Conservation (phyloP, 345 rosid genomes). For the Eucalyptus brandiana region DNA sequence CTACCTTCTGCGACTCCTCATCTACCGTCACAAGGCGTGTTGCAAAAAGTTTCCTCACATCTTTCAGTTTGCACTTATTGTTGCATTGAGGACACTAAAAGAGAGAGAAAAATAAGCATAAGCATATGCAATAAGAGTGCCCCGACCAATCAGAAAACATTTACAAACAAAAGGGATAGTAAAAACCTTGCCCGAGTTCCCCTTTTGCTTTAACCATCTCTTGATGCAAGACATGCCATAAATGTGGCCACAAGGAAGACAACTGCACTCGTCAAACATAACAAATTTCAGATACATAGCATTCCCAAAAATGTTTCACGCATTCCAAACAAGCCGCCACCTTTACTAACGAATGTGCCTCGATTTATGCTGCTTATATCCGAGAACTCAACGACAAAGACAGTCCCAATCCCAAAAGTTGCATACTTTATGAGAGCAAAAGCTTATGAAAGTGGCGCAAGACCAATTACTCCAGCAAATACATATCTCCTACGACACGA, state of each 20-base stretch:
- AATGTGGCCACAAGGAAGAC: conserved; percentile 91
- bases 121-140: not conserved
- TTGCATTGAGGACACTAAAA: conserved; percentile 89
- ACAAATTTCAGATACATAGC: not conserved
- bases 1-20: conserved; percentile 63
- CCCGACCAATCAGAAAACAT: not conserved
- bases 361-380: not conserved
- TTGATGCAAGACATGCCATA: conserved; percentile 75
- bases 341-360: not conserved
- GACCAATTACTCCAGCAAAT: not conserved
- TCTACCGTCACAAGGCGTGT: conserved; percentile 66
- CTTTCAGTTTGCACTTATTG: conserved; percentile 35
- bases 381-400: not conserved
- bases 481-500: not conserved
- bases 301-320: not conserved
- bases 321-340: not conserved
- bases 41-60: conserved; percentile 63
- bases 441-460: not conserved
- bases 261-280: conserved; percentile 23
- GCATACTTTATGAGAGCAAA: not conserved
- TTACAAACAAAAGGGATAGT: not conserved
- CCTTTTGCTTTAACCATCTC: conserved; percentile 51
- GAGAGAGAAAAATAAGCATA: not conserved
- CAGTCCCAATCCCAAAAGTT: not conserved
- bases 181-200: conserved; percentile 49